Base-by-base conservation (phyloP, 78 protist genomes). In the Dictyostelium brefeldianum region DNA sequence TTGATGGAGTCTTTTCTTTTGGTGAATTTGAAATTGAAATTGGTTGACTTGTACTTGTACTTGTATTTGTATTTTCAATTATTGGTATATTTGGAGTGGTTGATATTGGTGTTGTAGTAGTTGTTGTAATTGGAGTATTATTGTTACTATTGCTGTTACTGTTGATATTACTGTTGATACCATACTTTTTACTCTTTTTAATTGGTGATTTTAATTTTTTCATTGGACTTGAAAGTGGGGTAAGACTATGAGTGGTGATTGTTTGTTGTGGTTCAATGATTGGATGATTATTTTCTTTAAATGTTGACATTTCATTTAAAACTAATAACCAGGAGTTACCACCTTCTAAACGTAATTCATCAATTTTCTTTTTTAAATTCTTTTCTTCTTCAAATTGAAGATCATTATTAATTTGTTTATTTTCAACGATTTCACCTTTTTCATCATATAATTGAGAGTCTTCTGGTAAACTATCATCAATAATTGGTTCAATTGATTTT, bases 251-350 rank as follows among this genome's bases (percentile, higher is more conserved):
- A n/a, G n/a, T n/a, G n/a, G n/a, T n/a, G n/a, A n/a, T 29, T 2
- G 1, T 70, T 41, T 47, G 27, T 46, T 41, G 18, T 15, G 9
- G 29, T 12, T 67, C 75, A 22, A 20, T 25, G 12, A 31, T 75
- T n/a, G 62, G 41, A 48, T 47, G 64, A 75, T 46, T 46, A 51
- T 50, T 77, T 43, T 62, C 87, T 31, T 69, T 46, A 5, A 47
- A 69, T 17, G 53, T 20, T 46, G 64, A 43, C 82, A 74, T 74
- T 75, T 85, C 92, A 64, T 85, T 85, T n/a, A 85, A 74, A n/a
- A 85, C 79, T 12, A 65, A 59, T 9, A 85, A 57, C 92, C 92
- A 85, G 9, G 92, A 79, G 29, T 77, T 85, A 29, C 92, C 92
- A 77, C 82, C 92, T 50, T 85, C 92, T 2, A 18, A 22, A 51